These are phyloP conservation scores for Nadsonia starkeyi-henricii DNA, from an alignment of 1,139 yeast species.

Conservation along the genomic window DNA sequence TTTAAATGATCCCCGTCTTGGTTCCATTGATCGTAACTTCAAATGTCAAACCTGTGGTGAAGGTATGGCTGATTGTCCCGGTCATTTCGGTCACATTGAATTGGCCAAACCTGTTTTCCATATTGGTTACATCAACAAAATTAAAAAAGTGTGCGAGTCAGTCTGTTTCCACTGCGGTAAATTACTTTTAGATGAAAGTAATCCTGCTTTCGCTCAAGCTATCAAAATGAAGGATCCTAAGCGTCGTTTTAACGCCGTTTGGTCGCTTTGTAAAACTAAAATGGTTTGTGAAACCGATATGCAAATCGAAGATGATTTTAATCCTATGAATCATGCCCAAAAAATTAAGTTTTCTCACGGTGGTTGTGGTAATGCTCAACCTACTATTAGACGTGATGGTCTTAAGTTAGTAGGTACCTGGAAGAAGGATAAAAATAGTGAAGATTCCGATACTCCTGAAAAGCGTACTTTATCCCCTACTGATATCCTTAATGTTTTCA, in stretches of 20 bases:
- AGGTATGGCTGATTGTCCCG: slow-evolving; percentile 98
- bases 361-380: slow-evolving; percentile 97
- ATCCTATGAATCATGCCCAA: slow-evolving; percentile 25
- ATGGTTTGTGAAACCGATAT: slow-evolving; percentile 91
- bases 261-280: slow-evolving; percentile 83
- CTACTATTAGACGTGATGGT: slow-evolving; percentile 91
- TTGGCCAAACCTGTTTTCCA: slow-evolving; percentile 97
- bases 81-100: slow-evolving; percentile 98
- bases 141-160: slow-evolving; percentile 90
- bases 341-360: slow-evolving; percentile 51
- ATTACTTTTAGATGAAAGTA: slow-evolving; percentile 63
- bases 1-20: slow-evolving; percentile 88
- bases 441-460: slow-evolving; percentile 84
- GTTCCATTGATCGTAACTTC: slow-evolving; percentile 92
- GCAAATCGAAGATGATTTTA: slow-evolving; percentile 48
- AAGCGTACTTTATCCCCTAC: slow-evolving; percentile 77
- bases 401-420: slow-evolving; percentile 93
- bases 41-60: slow-evolving; percentile 99
- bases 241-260: slow-evolving; percentile 90
- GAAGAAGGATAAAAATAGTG: slow-evolving; percentile 72
- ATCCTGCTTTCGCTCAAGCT: slow-evolving; percentile 81
- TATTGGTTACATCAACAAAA: slow-evolving; percentile 81
- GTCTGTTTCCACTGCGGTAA: slow-evolving; percentile 99
- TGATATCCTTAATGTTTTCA: slow-evolving; percentile 82
- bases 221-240: slow-evolving; percentile 84